A percentile compares a stretch with the other conserved stretches of the same genome.
phyloP scores from a whole-genome alignment of 257 asterid genomes.

The Salvia miltiorrhiza region DNA sequence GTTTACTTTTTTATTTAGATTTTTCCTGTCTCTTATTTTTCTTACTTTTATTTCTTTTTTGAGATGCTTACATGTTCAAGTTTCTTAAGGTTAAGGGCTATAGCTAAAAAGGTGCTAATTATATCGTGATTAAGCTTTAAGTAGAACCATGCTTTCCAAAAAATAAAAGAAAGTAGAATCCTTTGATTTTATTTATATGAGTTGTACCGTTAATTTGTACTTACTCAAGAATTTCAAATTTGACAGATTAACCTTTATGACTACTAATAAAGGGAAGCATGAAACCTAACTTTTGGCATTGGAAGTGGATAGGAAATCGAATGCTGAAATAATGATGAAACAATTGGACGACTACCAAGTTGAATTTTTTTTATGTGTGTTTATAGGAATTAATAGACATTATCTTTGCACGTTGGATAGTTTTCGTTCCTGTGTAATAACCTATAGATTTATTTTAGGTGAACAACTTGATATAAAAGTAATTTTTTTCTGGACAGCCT shows the following conservation, averaged over 20 bases:
- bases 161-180: too few relatives aligned
- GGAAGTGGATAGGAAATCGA: neutral
- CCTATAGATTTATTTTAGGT: too few relatives aligned
- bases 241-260: neutral
- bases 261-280: neutral
- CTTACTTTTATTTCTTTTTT: neutral
- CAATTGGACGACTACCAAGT: neutral
- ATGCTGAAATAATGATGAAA: neutral
- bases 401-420: too few relatives aligned
- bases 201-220: neutral
- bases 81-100: neutral
- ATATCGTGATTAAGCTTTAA: too few relatives aligned
- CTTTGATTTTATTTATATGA: neutral
- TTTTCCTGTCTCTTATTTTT: neutral
- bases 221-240: neutral
- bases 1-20: neutral
- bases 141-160: too few relatives aligned
- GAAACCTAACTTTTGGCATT: neutral
- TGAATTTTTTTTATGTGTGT: neutral
- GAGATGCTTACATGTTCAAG: too few relatives aligned
- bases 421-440: too few relatives aligned
- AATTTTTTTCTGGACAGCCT: too few relatives aligned
- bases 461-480: too few relatives aligned
- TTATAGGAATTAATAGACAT: too few relatives aligned
- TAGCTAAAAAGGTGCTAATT: neutral